Conservation (phyloP, 208 protist species). For the Crithidia acanthocephali region DNA sequence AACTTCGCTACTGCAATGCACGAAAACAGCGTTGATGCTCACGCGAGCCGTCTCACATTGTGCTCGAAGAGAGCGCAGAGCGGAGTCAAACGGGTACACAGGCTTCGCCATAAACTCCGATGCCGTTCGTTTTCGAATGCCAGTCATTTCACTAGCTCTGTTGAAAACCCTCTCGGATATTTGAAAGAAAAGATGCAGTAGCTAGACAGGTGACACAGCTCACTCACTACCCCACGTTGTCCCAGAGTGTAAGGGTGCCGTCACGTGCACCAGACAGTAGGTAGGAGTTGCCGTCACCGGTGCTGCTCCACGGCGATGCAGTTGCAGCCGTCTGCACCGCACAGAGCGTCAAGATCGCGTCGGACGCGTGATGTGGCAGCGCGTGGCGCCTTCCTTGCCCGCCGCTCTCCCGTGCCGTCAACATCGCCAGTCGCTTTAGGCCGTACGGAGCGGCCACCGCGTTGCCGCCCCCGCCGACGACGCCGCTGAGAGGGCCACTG, state of each 20-base stretch:
- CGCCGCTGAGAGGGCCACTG: background rate
- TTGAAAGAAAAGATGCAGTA: background rate
- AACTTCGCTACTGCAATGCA: too few species aligned
- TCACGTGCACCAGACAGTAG: conserved; percentile 65
- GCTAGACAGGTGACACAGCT: background rate
- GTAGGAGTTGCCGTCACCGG: conserved; percentile 17
- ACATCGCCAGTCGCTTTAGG: conserved; percentile 1
- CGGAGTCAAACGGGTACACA: too few species aligned
- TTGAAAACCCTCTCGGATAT: background rate
- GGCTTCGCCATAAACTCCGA: too few species aligned
- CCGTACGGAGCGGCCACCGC: background rate
- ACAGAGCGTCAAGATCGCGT: conserved; percentile 66
- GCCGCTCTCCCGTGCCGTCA: conserved; percentile 13
- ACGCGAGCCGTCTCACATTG: too few species aligned
- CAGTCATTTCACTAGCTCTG: too few species aligned
- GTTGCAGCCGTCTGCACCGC: conserved; percentile 17
- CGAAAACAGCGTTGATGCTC: too few species aligned
- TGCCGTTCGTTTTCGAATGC: too few species aligned
- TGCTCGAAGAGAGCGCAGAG: too few species aligned
- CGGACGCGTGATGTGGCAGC: conserved; percentile 48
- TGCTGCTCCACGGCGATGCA: background rate
- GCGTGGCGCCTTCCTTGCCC: background rate
- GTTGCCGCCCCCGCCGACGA: background rate
- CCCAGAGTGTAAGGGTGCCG: conserved; percentile 67
- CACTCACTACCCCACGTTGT: conserved; percentile 30